Conservation (phyloP, 2,329 filamentous ascomycete genomes). For the Colletotrichum horii region DNA sequence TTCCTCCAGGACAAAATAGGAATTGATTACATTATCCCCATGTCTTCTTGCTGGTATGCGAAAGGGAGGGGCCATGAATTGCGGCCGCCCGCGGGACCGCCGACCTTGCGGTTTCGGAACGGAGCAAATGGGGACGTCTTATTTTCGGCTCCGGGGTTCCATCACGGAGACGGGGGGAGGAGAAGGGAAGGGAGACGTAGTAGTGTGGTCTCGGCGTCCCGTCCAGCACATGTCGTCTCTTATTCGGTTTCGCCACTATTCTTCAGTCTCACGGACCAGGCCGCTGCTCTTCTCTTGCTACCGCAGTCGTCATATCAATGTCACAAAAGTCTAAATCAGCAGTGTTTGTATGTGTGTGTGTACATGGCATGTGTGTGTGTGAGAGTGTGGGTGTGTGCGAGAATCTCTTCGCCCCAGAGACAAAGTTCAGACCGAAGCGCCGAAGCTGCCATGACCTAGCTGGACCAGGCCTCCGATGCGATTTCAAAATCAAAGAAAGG, state of each 20-base stretch:
- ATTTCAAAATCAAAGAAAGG: not conserved
- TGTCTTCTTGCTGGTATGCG: not conserved
- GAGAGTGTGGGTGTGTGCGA: not conserved
- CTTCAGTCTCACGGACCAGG: not conserved
- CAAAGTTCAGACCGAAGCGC: slow-evolving; percentile 15
- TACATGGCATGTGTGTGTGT: not conserved
- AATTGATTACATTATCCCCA: not conserved
- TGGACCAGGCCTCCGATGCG: slow-evolving; percentile 12
- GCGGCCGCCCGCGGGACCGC: too few species aligned
- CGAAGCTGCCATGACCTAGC: slow-evolving; percentile 1
- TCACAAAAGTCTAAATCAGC: not conserved
- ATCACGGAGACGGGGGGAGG: not conserved
- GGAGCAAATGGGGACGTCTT: not conserved
- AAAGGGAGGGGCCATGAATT: not conserved
- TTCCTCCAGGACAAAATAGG: not conserved
- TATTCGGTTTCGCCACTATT: slow-evolving; percentile 1
- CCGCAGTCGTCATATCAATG: not conserved
- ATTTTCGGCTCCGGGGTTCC: not conserved
- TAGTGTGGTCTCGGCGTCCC: not conserved
- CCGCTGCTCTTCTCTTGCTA: not conserved
- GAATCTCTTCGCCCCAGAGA: not conserved
- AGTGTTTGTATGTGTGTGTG: not conserved
- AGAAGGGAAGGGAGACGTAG: not conserved
- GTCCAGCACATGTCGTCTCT: slow-evolving; percentile 7
- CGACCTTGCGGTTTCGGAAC: not conserved